Evolutionary conservation across 352 stramenopile species (phyloP).

Genomic region (Sclerospora graminicola): DNA sequence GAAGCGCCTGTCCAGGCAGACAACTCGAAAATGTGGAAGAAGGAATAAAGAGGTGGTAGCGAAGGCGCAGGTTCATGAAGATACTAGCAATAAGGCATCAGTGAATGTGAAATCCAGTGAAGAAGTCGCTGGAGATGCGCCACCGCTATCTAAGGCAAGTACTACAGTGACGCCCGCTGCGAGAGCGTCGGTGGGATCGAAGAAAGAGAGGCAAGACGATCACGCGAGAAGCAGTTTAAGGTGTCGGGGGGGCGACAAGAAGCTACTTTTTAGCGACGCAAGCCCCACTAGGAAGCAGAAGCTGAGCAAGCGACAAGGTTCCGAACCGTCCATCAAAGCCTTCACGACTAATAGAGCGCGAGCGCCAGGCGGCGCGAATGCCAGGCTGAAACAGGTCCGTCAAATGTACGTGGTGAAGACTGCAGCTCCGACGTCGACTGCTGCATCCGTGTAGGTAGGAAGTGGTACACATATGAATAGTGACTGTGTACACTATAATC

Average conservation of each 20-base stretch:
- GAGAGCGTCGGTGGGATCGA: background rate
- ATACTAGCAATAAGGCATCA: background rate
- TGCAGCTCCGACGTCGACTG: constrained; percentile 2
- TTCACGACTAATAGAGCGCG: background rate
- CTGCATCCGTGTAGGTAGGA: background rate
- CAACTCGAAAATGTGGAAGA: background rate
- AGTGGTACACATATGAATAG: background rate
- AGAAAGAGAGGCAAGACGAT: background rate
- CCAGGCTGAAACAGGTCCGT: constrained; percentile 12
- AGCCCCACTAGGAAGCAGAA: background rate
- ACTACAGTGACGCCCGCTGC: background rate
- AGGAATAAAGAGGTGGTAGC: constrained; percentile 3
- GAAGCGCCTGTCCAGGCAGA: constrained; percentile 1
- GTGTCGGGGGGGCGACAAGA: constrained; percentile 1
- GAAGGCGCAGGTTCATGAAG: background rate
- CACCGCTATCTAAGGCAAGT: constrained; percentile 7
- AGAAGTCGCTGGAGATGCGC: constrained; percentile 16
- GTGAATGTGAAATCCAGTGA: constrained; percentile 1
- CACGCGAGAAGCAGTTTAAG: background rate
- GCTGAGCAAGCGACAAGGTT: background rate
- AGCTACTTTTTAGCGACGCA: background rate
- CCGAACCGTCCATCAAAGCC: background rate
- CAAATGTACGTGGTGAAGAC: constrained; percentile 34
- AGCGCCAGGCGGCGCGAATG: background rate
- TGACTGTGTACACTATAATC: background rate